A percentile compares a stretch with the other conserved stretches of the same genome.
Evolutionary conservation across 108 stramenopile species (phyloP).

Genomic region (Aureococcus anophagefferens): DNA sequence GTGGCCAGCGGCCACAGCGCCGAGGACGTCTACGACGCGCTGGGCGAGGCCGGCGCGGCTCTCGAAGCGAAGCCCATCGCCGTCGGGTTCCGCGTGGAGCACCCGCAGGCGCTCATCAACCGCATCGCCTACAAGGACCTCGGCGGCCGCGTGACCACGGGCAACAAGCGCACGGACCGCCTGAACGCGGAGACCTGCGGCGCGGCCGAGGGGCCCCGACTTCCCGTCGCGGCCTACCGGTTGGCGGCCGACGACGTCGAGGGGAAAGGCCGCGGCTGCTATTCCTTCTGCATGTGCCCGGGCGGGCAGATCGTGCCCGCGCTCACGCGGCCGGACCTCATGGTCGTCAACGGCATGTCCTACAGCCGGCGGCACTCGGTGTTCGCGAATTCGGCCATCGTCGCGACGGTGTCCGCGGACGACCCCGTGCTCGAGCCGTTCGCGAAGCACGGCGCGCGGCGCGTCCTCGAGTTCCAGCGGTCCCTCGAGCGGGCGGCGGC

Average conservation of each 20-base stretch:
- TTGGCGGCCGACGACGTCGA: conserved; percentile 73
- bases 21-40: conserved; percentile 71
- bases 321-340: conserved; percentile 62
- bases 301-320: conserved; percentile 87
- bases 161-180: conserved; percentile 50
- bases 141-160: conserved; percentile 27
- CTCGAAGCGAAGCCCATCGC: conserved; percentile 81
- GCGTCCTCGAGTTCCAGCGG: conserved; percentile 31
- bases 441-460: neutral
- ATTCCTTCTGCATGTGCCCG: conserved; percentile 66
- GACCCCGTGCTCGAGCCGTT: neutral
- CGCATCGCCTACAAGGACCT: conserved; percentile 56
- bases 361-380: conserved; percentile 69
- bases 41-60: conserved; percentile 53
- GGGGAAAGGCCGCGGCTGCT: conserved; percentile 47
- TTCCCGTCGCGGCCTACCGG: conserved; percentile 78
- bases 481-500: conserved; percentile 76
- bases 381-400: conserved; percentile 88
- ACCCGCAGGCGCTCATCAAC: conserved; percentile 77
- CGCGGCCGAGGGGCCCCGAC: no score
- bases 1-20: conserved; percentile 85
- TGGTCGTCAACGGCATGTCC: conserved; percentile 92
- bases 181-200: conserved; percentile 39
- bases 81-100: conserved; percentile 84
- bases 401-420: conserved; percentile 68